Conservation (phyloP, 2,329 filamentous ascomycete genomes). For the Ceratocystis alfenasii region DNA sequence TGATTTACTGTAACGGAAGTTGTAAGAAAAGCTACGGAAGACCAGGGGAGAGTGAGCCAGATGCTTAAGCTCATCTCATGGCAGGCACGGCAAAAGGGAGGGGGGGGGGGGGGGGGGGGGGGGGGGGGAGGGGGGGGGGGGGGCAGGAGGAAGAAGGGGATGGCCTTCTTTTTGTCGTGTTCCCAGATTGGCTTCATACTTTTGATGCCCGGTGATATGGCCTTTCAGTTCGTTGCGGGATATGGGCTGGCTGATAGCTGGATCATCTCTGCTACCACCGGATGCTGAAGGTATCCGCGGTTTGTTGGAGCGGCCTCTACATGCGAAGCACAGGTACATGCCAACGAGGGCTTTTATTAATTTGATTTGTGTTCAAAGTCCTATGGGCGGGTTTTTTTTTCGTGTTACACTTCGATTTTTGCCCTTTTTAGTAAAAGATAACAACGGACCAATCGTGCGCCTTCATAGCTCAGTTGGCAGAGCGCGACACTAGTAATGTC, state of each 20-base stretch:
- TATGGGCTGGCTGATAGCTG: no score
- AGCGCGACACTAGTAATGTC: constrained; percentile 22
- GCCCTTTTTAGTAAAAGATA: background rate
- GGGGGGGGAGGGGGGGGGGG: no score
- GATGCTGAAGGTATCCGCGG: background rate
- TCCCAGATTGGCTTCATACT: no score
- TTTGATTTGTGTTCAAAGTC: no score
- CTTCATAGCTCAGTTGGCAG: constrained; percentile 22
- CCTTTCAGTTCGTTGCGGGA: background rate
- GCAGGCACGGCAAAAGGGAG: background rate
- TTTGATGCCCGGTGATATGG: background rate
- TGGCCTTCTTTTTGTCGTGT: no score
- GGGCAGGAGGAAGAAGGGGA: no score
- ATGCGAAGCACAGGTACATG: background rate
- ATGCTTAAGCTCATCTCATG: background rate
- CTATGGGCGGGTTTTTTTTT: no score
- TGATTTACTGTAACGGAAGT: background rate
- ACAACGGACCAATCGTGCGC: background rate
- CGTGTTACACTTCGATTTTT: background rate
- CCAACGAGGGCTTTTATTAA: no score
- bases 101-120: no score
- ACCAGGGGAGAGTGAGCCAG: background rate
- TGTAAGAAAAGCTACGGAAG: background rate
- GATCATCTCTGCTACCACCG: background rate
- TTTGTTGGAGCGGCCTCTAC: background rate